These are phyloP conservation scores for Naumovozyma castellii DNA, from an alignment of 805 yeast genomes.

Conservation along the genomic window DNA sequence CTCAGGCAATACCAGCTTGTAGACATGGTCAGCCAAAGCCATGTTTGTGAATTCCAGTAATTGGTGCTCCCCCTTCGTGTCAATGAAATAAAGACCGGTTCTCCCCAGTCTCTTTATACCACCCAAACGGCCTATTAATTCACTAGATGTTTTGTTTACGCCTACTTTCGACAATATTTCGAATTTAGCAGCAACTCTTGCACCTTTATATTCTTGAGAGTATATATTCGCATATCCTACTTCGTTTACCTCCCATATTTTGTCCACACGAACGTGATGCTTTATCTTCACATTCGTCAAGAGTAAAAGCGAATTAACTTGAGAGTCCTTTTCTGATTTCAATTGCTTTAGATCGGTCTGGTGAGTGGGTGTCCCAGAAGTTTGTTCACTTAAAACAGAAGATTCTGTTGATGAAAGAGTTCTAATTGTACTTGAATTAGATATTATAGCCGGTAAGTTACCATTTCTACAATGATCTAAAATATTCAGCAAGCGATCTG, in stretches of 20 bases:
- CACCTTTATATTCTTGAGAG: slow-evolving; percentile 14
- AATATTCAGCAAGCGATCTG: slow-evolving; percentile 14
- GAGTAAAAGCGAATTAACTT: slow-evolving; percentile 6
- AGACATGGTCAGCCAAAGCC: slow-evolving; percentile 19
- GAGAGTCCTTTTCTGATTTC: neutral
- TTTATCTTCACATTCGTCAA: slow-evolving; percentile 18
- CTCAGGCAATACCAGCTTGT: slow-evolving; percentile 10
- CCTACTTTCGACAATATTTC: slow-evolving; percentile 3
- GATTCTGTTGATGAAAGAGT: slow-evolving; percentile 22
- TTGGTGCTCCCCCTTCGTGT: slow-evolving; percentile 8
- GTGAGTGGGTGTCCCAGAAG: slow-evolving; percentile 8
- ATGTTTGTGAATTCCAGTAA: slow-evolving; percentile 23
- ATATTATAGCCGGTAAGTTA: slow-evolving; percentile 8
- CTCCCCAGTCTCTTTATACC: slow-evolving; percentile 21
- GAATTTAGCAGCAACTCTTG: slow-evolving; percentile 13
- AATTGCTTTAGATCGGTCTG: slow-evolving; percentile 4
- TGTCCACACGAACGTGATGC: slow-evolving; percentile 12
- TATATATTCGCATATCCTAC: slow-evolving; percentile 15
- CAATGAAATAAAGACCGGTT: slow-evolving; percentile 19
- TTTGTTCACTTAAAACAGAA: slow-evolving; percentile 10
- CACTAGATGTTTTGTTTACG: neutral
- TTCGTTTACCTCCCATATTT: slow-evolving; percentile 17
- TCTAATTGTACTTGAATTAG: slow-evolving; percentile 18
- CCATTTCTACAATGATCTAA: slow-evolving; percentile 18
- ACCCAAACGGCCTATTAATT: slow-evolving; percentile 9